These are phyloP conservation scores for Aspergillus kassunensis DNA, from an alignment of 495 filamentous ascomycete genomes.

Conservation along the genomic window DNA sequence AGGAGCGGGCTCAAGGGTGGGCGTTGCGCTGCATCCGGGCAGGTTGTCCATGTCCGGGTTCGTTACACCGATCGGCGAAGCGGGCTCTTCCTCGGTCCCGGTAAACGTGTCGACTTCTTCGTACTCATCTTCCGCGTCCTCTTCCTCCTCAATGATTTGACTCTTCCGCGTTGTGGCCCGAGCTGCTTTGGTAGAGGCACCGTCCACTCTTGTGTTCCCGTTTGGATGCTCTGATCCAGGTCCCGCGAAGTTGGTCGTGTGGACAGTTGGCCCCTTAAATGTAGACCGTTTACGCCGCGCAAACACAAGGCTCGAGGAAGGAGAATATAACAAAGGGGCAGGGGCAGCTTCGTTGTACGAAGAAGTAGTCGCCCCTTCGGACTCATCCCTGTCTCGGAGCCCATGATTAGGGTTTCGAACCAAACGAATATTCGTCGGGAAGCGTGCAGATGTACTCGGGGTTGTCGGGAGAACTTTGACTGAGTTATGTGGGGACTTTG, in stretches of 20 bases:
- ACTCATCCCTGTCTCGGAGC: conserved; percentile 26
- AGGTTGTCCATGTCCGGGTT: conserved; percentile 17
- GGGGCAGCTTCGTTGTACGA: conserved; percentile 39
- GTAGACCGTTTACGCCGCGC: conserved; percentile 84
- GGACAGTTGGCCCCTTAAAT: conserved; percentile 82
- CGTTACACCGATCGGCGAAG: conserved; percentile 21
- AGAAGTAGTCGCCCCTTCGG: conserved; percentile 27
- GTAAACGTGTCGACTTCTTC: conserved; percentile 70
- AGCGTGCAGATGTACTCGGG: conserved; percentile 65
- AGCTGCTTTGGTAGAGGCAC: conserved; percentile 48
- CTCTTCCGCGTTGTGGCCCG: conserved; percentile 56
- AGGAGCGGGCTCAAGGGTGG: conserved; percentile 32
- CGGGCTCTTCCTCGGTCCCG: conserved; percentile 46
- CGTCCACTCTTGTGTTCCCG: conserved; percentile 41
- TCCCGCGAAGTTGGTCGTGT: conserved; percentile 47
- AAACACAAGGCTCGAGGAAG: conserved; percentile 69
- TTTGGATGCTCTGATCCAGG: conserved; percentile 37
- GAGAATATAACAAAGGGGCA: conserved; percentile 42
- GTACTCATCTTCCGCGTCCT: conserved; percentile 69
- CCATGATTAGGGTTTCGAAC: conserved; percentile 55
- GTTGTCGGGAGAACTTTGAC: conserved; percentile 94
- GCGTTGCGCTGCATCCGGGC: conserved; percentile 20
- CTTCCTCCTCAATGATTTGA: conserved; percentile 80
- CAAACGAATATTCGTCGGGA: conserved; percentile 84
- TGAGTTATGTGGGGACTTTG: conserved; percentile 77